Percentiles rank a stretch among this genome's conserved stretches.
phyloP scores from a whole-genome alignment of 257 asterid species.

The Anisodus tanguticus region DNA sequence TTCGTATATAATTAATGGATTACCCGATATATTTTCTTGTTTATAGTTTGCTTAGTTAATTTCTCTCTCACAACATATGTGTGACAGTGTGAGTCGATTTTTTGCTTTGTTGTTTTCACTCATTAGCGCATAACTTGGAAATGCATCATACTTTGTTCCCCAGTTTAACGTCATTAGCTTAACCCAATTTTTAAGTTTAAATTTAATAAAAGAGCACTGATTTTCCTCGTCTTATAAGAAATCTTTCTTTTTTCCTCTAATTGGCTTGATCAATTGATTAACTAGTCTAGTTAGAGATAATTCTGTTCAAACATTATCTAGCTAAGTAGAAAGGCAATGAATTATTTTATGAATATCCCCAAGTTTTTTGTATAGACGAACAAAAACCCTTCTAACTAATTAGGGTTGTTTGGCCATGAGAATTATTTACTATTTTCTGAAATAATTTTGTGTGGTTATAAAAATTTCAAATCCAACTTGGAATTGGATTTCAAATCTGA shows the following conservation, averaged over 20 bases:
- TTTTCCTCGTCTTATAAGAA: not conserved
- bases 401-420: no score
- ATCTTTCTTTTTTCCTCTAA: not conserved
- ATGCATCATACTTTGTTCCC: not conserved
- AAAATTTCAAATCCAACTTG: no score
- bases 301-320: no score
- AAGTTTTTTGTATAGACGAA: no score
- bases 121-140: not conserved
- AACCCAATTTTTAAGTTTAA: not conserved
- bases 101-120: not conserved
- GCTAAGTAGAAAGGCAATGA: no score
- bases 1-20: not conserved
- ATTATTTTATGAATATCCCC: no score
- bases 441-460: no score
- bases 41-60: not conserved
- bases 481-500: no score
- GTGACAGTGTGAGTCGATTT: not conserved
- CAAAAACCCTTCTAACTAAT: no score
- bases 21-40: not conserved
- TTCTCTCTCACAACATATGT: not conserved
- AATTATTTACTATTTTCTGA: no score
- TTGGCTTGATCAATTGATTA: no score
- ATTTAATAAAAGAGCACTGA: not conserved
- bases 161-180: not conserved
- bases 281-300: no score